Evolutionary conservation across 306 rosid genomes (phyloP), one percentile per base, ranked within the genome.

Genomic region (Trichosanthes truncata): DNA sequence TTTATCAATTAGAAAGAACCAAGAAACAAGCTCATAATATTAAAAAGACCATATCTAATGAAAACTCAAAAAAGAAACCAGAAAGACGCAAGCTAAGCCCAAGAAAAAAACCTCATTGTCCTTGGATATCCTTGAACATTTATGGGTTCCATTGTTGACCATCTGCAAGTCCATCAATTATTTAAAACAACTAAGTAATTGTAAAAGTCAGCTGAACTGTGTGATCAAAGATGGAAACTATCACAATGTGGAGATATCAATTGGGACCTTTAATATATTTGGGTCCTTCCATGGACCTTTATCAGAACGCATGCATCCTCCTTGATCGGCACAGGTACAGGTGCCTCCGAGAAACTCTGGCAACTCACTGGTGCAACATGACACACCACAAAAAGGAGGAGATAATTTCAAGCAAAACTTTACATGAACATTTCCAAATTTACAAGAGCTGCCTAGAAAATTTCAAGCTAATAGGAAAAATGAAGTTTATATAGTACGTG

Each of bases 231-330:
- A 55, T 51, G 61, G 62, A 51, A 52, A 29, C 8, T 21, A n/a
- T n/a, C 29, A 61, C 3, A 57, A 65, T 56, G 62, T 48, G 38
- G 62, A n/a, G 38, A 41, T 52, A 23, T 1, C 56, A 57, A 46
- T 36, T 75, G 29, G 26, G 48, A 91, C 98, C 88, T 15, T 90
- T 71, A 92, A 18, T 45, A 91, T 84, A 72, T 87, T 87, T 17
- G 80, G 73, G 82, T 95, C 93, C 56, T 88, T 95, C 98, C 98
- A 95, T 7, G 98, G 97, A 68, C 97, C 98, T 85, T 91, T 95
- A 40, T 95, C 97, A 38, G 98, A 91, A 61, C 83, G 87, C 97
- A 91, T 85, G 77, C 98, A 92, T 40, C 96, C 98, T 80, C 98
- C 98, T 79, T 89, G 74, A 77, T 91, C 87, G 72, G 93, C 81